Evolutionary conservation across 805 yeast species (phyloP).

Genomic region (Ogataea allantospora): DNA sequence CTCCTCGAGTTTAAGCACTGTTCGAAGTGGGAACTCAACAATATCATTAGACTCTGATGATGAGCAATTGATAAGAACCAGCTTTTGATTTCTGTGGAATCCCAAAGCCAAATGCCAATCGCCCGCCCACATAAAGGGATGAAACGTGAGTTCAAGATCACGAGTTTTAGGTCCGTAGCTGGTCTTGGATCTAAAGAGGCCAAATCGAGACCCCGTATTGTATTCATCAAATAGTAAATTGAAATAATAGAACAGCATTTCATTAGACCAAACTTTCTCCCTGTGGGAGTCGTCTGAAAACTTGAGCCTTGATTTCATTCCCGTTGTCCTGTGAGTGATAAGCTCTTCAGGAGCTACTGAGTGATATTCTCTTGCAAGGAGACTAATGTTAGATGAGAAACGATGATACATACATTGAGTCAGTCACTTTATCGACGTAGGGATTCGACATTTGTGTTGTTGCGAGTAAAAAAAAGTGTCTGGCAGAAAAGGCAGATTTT

Average conservation of each 20-base stretch:
- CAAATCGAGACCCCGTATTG: slow-evolving; percentile 14
- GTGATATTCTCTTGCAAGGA: slow-evolving; percentile 25
- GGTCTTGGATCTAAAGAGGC: slow-evolving; percentile 22
- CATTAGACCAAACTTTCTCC: slow-evolving; percentile 27
- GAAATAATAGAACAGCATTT: slow-evolving; percentile 31
- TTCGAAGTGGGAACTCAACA: slow-evolving; percentile 23
- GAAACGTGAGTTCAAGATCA: slow-evolving; percentile 25
- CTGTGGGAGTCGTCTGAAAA: slow-evolving; percentile 31
- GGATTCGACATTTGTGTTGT: slow-evolving; percentile 1
- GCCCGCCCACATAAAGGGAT: slow-evolving; percentile 32
- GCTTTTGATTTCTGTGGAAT: slow-evolving; percentile 23
- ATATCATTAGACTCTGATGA: background rate
- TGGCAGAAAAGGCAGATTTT: slow-evolving; percentile 20
- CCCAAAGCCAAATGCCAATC: slow-evolving; percentile 37
- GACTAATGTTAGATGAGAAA: slow-evolving; percentile 8
- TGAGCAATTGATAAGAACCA: slow-evolving; percentile 32
- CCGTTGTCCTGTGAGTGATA: slow-evolving; percentile 24
- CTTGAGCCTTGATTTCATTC: slow-evolving; percentile 26
- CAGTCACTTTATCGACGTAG: slow-evolving; percentile 18
- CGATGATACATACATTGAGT: slow-evolving; percentile 20
- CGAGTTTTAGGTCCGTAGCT: slow-evolving; percentile 30
- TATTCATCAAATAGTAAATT: slow-evolving; percentile 30
- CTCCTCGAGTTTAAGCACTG: slow-evolving; percentile 27
- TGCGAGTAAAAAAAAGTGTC: slow-evolving; percentile 1
- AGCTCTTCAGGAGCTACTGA: slow-evolving; percentile 28